Base-by-base conservation (phyloP, 192 early-diverging fungal species). In the Powellomyces hirtus region DNA sequence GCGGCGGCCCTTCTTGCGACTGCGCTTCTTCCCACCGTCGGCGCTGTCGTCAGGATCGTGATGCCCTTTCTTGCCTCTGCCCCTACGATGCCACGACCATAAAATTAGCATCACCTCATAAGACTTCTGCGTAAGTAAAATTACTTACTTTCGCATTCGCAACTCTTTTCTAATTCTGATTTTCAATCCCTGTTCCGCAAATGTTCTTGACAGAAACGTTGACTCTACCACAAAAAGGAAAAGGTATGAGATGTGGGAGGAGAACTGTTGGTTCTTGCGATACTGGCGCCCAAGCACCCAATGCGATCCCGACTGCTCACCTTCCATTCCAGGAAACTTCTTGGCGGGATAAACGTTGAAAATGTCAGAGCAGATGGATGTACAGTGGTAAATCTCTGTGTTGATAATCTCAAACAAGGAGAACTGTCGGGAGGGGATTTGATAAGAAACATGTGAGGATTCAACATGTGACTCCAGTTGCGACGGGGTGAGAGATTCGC, bases 161-260 rank as follows among this genome's bases (percentile, higher is more conserved):
- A 79, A 82, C 77, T 98, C 96, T 66, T 96, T 98, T 38, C 94
- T 81, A 61, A 98, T 94, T 46, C 94, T 83, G 59, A 98, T 94
- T 74, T 96, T 96, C 18, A 98, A 79, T 0, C 96, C 96, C 74
- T 98, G 96, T 64, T 98, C 94, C 11, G 96, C 96, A 87, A 98
- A 96, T 6, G 89, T 88, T 70, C 91, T 84, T 14, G 94, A 93
- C 24, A 97, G 73, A 62, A 81, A 84, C 1, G 95, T 97, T 2
- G 93, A 94, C 72, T 95, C 94, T 70, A 16, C 24, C 18, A 31
- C n/a, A 34, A n/a, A 11, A 57, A 34, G 31, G 4, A 26, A 29
- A 29, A 29, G 0, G 24, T 24, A 11, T 52, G 8, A 20, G 51
- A 52, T 24, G 24, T 20, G 51, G 51, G 51, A 52, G 10, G 7